phyloP scores from a whole-genome alignment of 139 green algal species.

The Pleodorina starrii region DNA sequence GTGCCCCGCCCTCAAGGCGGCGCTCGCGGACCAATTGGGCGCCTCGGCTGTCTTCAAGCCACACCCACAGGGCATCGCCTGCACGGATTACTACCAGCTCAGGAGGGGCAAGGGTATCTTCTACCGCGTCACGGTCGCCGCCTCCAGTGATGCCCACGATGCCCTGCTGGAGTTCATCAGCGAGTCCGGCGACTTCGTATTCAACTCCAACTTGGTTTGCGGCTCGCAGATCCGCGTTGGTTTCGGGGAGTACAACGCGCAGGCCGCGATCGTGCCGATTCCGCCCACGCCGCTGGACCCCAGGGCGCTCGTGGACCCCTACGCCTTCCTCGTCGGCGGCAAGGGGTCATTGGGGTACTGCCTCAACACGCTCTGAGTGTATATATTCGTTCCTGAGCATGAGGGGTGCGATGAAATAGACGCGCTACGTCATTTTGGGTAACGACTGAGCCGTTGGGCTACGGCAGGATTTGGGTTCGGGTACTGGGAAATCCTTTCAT shows the following conservation, averaged over 20 bases:
- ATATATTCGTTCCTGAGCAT: neutral
- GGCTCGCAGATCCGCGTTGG: neutral
- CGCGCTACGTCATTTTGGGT: neutral
- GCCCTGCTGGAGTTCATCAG: neutral
- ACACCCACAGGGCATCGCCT: conserved; percentile 1
- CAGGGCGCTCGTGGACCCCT: neutral
- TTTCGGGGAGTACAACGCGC: neutral
- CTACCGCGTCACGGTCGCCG: conserved; percentile 24
- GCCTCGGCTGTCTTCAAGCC: neutral
- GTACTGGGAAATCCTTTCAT: neutral
- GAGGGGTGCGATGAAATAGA: neutral
- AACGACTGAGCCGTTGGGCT: neutral
- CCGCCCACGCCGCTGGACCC: conserved; percentile 28
- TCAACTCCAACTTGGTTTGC: conserved; percentile 13
- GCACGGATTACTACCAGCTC: conserved; percentile 21
- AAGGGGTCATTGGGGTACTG: neutral
- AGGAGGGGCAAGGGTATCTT: conserved; percentile 6
- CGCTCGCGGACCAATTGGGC: conserved; percentile 1
- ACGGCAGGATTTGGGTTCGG: neutral
- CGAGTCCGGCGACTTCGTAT: neutral
- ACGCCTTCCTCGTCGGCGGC: neutral
- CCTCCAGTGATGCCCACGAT: neutral
- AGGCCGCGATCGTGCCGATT: neutral
- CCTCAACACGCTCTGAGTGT: conserved; percentile 4
- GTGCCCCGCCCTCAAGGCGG: conserved; percentile 25